Evolutionary conservation across 495 filamentous ascomycete genomes (phyloP), one percentile per base, ranked within the genome.

Genomic region (Cercophora newfieldiana): DNA sequence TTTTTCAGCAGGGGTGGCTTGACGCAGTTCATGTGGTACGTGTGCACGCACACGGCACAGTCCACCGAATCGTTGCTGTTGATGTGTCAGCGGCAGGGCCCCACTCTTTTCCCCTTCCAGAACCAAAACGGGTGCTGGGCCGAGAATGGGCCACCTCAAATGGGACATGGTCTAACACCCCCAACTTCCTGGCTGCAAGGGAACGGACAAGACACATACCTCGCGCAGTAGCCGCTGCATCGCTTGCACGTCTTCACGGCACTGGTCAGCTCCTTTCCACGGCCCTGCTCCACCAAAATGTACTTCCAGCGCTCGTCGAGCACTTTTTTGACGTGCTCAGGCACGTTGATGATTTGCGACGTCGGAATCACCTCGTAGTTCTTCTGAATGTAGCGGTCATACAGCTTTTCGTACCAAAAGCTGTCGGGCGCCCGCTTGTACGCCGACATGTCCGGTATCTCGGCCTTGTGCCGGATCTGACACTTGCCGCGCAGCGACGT

Each of bases 1-100:
- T 99, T 99, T 76, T 97, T 98, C 47, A 93, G 87, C 64, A 99
- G 76, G 44, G 91, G 92, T 31, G 95, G 95, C 62, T 90, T 90
- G 54, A 99, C 96, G 74, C 95, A 99, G 73, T 91, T 91, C 95
- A 99, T 97, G 79, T 99, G 95, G 80, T 97, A 99, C 8, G 94
- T 97, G 71, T 93, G 88, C 69, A 87, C 86, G 77, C 95, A 99
- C 61, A 96, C 91, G 29, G 96, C 95, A 77, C 95, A 99, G 70
- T 98, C 94, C 30, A 99, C 95, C 26, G 95, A 98, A 76, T 98
- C 92, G 72, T 90, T 88, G 69, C 93, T 94, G 74, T 63, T 65
- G 65, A 55, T 64, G 75, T 72, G 79, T 79, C 73, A 75, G 69
- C 68, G 54, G 54, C 2, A 57, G 25, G 21, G 21, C 25, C 54